phyloP scores from a whole-genome alignment of 371 early-diverging fungal species.

The Rhizopus arrhizus region DNA sequence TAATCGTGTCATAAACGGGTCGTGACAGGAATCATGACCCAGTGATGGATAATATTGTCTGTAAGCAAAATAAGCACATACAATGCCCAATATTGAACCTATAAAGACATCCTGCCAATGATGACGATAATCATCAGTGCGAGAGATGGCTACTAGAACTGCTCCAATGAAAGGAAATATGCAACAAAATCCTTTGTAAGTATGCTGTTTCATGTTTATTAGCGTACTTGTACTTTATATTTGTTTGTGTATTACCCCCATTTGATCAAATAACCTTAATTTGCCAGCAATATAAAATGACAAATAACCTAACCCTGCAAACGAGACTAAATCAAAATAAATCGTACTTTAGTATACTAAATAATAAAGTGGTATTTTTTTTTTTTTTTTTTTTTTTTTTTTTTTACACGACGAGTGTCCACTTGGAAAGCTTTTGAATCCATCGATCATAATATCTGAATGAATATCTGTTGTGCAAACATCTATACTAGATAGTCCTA shows the following conservation, averaged over 20 bases:
- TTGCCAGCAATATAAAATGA: constrained; percentile 75
- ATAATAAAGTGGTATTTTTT: neutral
- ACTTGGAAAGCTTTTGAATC: constrained; percentile 90
- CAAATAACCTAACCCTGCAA: constrained; percentile 74
- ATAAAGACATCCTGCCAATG: constrained; percentile 82
- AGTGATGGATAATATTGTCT: constrained; percentile 67
- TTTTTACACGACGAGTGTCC: constrained; percentile 83
- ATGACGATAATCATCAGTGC: constrained; percentile 80
- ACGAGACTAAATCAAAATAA: constrained; percentile 55
- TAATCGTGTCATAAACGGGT: constrained; percentile 16
- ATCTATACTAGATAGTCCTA: constrained; percentile 58
- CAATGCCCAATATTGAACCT: constrained; percentile 57
- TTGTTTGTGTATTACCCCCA: constrained; percentile 45
- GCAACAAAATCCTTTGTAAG: constrained; percentile 69
- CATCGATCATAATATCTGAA: constrained; percentile 69
- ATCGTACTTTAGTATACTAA: neutral
- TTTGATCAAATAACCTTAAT: constrained; percentile 68
- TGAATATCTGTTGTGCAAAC: constrained; percentile 47
- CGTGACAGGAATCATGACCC: constrained; percentile 1
- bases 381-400: constrained; percentile 7
- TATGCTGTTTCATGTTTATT: constrained; percentile 38
- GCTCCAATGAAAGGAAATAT: constrained; percentile 67
- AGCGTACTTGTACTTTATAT: neutral
- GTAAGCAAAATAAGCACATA: constrained; percentile 67
- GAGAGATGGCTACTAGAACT: constrained; percentile 68